Evolutionary conservation across 2,329 filamentous ascomycete genomes (phyloP).

Genomic region (Teratosphaeria destructans): DNA sequence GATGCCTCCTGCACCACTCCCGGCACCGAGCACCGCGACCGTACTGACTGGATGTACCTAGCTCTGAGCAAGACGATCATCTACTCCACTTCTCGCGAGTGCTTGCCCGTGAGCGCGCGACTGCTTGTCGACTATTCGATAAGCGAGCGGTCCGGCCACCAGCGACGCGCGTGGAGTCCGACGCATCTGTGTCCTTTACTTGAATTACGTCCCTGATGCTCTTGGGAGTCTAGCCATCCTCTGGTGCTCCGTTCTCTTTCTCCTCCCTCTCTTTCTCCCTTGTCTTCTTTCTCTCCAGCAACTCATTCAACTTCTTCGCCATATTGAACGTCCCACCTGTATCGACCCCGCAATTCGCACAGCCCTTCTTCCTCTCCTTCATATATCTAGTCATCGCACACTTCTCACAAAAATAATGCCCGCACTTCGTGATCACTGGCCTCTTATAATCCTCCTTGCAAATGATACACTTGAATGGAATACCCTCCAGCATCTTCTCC

Average conservation of each 20-base stretch:
- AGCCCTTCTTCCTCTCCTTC: conserved; percentile 66
- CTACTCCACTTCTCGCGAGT: not conserved
- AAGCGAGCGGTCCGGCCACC: too few species aligned
- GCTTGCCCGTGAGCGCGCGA: too few species aligned
- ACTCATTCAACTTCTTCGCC: conserved; percentile 69
- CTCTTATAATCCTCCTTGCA: conserved; percentile 68
- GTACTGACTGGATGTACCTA: not conserved
- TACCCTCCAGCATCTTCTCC: conserved; percentile 64
- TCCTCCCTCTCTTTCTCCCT: conserved; percentile 41
- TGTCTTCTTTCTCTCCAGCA: conserved; percentile 59
- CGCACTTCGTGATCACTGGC: conserved; percentile 73
- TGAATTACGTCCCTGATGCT: too few species aligned
- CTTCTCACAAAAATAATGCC: conserved; percentile 89
- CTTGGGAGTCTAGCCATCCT: too few species aligned
- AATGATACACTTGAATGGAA: conserved; percentile 83
- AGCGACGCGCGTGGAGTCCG: too few species aligned
- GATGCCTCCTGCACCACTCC: not conserved
- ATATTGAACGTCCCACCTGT: conserved; percentile 81
- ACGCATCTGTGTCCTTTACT: too few species aligned
- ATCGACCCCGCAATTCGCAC: conserved; percentile 73
- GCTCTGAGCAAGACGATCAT: conserved; percentile 1
- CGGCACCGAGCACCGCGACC: not conserved
- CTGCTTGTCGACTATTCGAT: too few species aligned
- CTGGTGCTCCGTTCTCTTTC: conserved; percentile 41
- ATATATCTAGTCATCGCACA: conserved; percentile 82